Conservation (phyloP, 1,139 yeast species). For the Protomyces inouyei region DNA sequence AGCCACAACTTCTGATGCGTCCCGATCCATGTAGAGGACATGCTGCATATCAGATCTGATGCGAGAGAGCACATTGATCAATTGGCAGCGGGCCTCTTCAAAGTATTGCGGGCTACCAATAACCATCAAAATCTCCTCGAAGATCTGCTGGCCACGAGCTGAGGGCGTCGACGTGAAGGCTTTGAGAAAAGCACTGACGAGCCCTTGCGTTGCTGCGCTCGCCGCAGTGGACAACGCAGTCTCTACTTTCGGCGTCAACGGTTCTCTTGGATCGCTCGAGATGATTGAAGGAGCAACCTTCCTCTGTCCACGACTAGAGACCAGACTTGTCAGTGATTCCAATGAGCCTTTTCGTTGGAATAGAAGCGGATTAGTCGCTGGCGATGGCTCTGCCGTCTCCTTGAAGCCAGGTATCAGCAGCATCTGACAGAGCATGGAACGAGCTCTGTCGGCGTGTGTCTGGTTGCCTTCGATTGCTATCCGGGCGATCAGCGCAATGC, state of each 20-base stretch:
- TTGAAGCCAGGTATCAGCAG: not conserved
- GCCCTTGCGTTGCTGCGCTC: not conserved
- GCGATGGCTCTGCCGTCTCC: not conserved
- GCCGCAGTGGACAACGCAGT: not conserved
- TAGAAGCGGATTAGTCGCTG: not conserved
- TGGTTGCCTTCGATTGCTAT: slow-evolving; percentile 38
- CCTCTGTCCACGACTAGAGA: not conserved
- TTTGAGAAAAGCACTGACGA: not conserved
- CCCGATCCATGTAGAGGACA: slow-evolving; percentile 1
- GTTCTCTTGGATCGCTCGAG: not conserved
- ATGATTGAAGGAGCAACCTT: not conserved
- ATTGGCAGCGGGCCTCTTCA: slow-evolving; percentile 6
- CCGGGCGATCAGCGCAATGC: slow-evolving; percentile 30
- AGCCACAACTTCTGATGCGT: not conserved
- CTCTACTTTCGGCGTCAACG: not conserved
- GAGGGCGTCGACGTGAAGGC: not conserved
- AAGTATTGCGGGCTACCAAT: not conserved
- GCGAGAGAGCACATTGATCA: slow-evolving; percentile 3
- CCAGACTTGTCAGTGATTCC: not conserved
- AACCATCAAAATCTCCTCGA: not conserved
- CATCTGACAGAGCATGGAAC: not conserved
- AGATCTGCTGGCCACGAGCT: not conserved
- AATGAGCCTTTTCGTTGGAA: not conserved
- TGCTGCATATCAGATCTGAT: slow-evolving; percentile 10
- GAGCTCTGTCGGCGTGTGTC: not conserved